Evolutionary conservation across 2,329 filamentous ascomycete genomes (phyloP).

Genomic region (Cladorrhinum sp.): DNA sequence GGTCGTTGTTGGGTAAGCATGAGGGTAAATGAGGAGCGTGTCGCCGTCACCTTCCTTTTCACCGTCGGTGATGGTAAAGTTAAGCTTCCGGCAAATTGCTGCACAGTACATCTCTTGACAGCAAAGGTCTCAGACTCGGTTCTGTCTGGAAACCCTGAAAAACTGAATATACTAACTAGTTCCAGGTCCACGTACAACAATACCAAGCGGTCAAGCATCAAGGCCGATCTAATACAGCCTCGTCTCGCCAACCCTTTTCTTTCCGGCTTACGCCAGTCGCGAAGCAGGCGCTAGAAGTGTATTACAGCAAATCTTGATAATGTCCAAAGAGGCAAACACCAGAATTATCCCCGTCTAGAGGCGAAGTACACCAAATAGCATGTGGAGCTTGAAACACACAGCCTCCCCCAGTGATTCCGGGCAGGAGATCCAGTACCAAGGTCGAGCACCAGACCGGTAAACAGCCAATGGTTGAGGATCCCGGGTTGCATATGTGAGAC

Average conservation of each 20-base stretch:
- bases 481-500: background rate
- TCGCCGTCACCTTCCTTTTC: background rate
- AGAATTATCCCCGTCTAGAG: background rate
- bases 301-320: background rate
- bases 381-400: background rate
- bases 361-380: background rate
- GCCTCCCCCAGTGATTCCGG: background rate
- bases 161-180: background rate
- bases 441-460: background rate
- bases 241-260: background rate
- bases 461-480: background rate
- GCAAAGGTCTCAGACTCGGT: background rate
- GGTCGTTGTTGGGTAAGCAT: background rate
- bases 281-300: background rate
- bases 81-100: background rate
- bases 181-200: background rate
- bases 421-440: background rate
- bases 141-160: background rate
- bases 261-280: background rate
- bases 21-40: conserved; percentile 16
- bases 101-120: background rate
- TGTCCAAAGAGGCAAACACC: background rate
- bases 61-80: background rate
- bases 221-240: background rate
- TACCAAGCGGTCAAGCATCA: background rate